Evolutionary conservation across 768 basidiomycete species (phyloP), one percentile per base, ranked within the genome.

Genomic region (Hemileccinum impolitum): DNA sequence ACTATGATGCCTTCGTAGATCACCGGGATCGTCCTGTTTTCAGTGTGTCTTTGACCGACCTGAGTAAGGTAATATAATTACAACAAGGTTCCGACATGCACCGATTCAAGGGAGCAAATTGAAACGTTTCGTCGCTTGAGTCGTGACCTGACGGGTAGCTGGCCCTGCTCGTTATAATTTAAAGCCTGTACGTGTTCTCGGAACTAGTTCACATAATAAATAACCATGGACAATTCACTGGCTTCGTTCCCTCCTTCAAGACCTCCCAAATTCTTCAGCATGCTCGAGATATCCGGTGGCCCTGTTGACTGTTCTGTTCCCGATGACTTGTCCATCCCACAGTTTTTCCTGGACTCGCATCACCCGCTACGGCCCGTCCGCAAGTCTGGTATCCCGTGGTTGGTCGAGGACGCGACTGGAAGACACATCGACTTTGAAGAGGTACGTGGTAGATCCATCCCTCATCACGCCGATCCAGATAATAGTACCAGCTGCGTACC

Each of bases 261-360:
- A 14, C 25, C 6, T 26, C 26, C 39, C 5, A 23, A 3, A 0
- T 13, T 31, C 23, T 36, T 36, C 26, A 36, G 10, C 10, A 38
- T 30, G 42, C 21, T 31, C 48, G 63, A 70, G 47, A 61, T 67
- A 54, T 52, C 54, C 21, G 57, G 60, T n/a, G 62, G 54, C 8
- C 47, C 54, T 35, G 47, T 66, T 12, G 58, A 76, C 40, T 69
- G 70, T 44, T 55, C 57, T 34, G 79, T 84, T 45, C 84, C 84
- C 14, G 82, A 86, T 56, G 63, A 85, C 64, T 66, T 86, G 35
- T 79, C 77, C 18, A 70, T 87, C 9, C 78, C 84, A 7, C 85
- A 87, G 63, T 87, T 87, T 60, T 71, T 87, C 39, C 71, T 87
- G 15, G 75, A 79, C 45, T 62, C 59, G 19, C 61, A 67, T 19